Conservation (phyloP, 1,284 basidiomycete genomes). For the Cryptococcus sp. region DNA sequence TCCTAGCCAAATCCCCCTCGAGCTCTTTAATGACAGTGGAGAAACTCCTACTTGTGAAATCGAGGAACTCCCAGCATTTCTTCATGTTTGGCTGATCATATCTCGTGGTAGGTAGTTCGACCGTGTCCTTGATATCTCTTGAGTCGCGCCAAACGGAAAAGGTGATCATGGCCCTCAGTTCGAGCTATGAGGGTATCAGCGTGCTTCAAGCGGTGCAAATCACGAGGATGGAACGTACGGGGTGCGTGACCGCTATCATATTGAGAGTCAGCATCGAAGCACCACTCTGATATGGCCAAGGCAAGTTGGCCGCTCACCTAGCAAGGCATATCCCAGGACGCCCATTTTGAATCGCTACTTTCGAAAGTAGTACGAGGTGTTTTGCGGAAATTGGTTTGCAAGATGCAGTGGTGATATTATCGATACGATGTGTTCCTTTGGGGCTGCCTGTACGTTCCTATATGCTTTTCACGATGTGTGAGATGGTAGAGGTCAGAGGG, state of each 20-base stretch:
- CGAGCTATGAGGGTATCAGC: slow-evolving; percentile 60
- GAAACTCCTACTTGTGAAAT: slow-evolving; percentile 87
- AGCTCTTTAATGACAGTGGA: slow-evolving; percentile 94
- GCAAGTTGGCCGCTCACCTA: slow-evolving; percentile 31
- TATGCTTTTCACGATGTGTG: background rate
- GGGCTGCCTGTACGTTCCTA: background rate
- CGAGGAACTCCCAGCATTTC: slow-evolving; percentile 86
- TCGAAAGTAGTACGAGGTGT: background rate
- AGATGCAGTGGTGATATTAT: background rate
- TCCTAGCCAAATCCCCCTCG: slow-evolving; percentile 89
- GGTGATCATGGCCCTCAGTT: slow-evolving; percentile 75
- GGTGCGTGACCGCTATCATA: slow-evolving; percentile 35
- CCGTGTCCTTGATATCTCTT: slow-evolving; percentile 72
- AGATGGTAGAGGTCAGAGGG: background rate
- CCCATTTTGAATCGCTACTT: slow-evolving; percentile 36
- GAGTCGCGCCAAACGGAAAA: slow-evolving; percentile 77
- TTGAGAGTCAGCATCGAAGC: background rate
- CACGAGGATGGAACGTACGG: slow-evolving; percentile 23
- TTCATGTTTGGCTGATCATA: slow-evolving; percentile 85
- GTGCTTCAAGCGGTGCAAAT: too few species aligned
- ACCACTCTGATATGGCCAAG: background rate
- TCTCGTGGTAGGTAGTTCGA: slow-evolving; percentile 72
- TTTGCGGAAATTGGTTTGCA: background rate
- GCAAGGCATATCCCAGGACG: slow-evolving; percentile 27
- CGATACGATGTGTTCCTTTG: too few species aligned